Conservation (phyloP, 192 early-diverging fungal species). For the Coemansia sp. region DNA sequence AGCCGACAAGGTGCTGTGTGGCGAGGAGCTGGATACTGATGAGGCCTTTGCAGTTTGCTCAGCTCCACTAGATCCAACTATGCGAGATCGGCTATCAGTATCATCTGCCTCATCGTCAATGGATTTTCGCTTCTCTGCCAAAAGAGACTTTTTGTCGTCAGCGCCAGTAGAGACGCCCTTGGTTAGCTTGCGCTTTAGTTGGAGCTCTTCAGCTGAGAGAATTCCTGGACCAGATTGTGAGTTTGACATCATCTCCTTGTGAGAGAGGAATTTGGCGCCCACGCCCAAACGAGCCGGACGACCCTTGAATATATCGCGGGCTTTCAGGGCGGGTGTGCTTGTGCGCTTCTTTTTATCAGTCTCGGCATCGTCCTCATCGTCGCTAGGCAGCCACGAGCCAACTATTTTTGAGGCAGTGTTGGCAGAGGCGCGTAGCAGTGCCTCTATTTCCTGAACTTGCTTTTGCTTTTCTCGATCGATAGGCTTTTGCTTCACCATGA, state of each 20-base stretch:
- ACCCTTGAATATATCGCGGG: slow-evolving; percentile 41
- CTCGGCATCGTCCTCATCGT: slow-evolving; percentile 7
- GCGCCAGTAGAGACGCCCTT: background rate
- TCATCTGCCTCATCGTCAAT: slow-evolving; percentile 12
- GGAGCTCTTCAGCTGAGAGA: slow-evolving; percentile 28
- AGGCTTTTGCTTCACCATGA: slow-evolving; percentile 28
- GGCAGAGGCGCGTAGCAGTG: slow-evolving; percentile 46
- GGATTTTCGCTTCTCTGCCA: background rate
- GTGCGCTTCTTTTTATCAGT: background rate
- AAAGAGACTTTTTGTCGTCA: background rate
- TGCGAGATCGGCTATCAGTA: slow-evolving; percentile 16
- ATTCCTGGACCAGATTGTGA: background rate
- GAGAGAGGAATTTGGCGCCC: slow-evolving; percentile 48
- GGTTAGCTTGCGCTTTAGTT: slow-evolving; percentile 38
- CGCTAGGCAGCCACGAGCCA: slow-evolving; percentile 28
- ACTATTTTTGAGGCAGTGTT: slow-evolving; percentile 40
- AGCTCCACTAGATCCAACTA: slow-evolving; percentile 1
- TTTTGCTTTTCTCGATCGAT: slow-evolving; percentile 33
- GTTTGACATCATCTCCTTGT: slow-evolving; percentile 37
- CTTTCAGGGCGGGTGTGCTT: slow-evolving; percentile 11
- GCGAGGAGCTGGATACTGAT: background rate
- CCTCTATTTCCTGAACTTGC: slow-evolving; percentile 46
- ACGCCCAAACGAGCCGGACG: slow-evolving; percentile 43
- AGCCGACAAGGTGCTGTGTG: background rate
- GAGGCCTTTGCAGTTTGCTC: background rate